Conservation (phyloP, 2,329 filamentous ascomycete genomes). For the Ascochyta koolunga region DNA sequence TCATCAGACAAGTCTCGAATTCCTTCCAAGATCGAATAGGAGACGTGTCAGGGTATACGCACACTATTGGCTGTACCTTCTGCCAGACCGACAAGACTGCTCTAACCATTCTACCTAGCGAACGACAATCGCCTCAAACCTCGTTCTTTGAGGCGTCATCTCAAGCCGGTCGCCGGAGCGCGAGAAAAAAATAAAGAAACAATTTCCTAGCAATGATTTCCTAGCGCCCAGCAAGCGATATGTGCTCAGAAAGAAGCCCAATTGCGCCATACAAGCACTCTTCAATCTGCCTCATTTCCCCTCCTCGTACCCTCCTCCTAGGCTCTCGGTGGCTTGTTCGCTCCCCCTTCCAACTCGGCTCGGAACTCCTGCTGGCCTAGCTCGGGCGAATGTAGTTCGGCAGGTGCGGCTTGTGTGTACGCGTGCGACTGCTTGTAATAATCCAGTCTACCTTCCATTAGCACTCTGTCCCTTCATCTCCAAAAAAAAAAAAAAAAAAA, state of each 20-base stretch:
- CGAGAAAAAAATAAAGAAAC: not conserved
- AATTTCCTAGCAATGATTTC: not conserved
- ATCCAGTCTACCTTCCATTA: slow-evolving; percentile 24
- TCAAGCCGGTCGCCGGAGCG: slow-evolving; percentile 11
- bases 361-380: slow-evolving; percentile 29
- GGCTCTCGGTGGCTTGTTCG: slow-evolving; percentile 11
- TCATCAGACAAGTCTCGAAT: not conserved
- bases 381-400: slow-evolving; percentile 32
- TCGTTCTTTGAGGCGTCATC: slow-evolving; percentile 1
- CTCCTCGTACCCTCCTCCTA: not conserved
- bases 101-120: not conserved
- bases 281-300: not conserved
- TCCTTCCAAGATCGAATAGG: too few species aligned
- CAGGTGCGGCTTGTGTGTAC: slow-evolving; percentile 10
- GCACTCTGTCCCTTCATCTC: not conserved
- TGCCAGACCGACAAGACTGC: too few species aligned
- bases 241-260: not conserved
- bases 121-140: not conserved
- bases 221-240: not conserved
- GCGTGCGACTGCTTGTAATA: slow-evolving; percentile 28
- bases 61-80: too few species aligned
- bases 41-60: too few species aligned
- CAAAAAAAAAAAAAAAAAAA: not conserved
- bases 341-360: slow-evolving; percentile 33
- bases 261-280: not conserved